Conservation (phyloP, 164 flowering plant genomes). For the Cinnamomum chago region DNA sequence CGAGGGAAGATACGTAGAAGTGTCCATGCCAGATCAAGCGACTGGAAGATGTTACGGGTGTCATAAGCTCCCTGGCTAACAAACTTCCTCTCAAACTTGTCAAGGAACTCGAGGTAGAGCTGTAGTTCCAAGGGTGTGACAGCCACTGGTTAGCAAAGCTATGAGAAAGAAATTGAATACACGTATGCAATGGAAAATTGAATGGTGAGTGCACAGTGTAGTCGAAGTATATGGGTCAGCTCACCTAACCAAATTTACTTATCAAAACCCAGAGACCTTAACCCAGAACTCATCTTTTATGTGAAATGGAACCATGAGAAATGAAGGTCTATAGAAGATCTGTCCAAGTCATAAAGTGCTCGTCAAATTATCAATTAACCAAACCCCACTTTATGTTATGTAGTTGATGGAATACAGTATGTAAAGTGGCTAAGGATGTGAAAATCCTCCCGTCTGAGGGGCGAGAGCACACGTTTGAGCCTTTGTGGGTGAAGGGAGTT, state of each 20-base stretch:
- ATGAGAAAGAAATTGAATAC: not conserved
- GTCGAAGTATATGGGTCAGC: not conserved
- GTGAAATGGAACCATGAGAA: not conserved
- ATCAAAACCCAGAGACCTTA: not conserved
- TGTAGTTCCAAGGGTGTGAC: slow-evolving; percentile 36
- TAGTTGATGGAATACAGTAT: no score
- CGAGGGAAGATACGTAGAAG: slow-evolving; percentile 94
- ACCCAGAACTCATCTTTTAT: not conserved
- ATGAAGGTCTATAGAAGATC: not conserved
- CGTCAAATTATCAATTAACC: no score
- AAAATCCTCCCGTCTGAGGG: no score
- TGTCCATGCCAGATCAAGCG: slow-evolving; percentile 97
- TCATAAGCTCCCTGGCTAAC: slow-evolving; percentile 95
- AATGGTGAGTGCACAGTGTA: not conserved
- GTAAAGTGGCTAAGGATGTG: no score
- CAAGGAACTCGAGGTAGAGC: slow-evolving; percentile 92
- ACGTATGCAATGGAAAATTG: not conserved
- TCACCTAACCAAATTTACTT: not conserved
- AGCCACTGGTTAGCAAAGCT: not conserved
- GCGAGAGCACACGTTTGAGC: no score
- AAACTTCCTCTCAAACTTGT: slow-evolving; percentile 92
- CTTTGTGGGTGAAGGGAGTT: no score
- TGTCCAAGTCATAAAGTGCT: no score
- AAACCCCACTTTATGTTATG: no score
- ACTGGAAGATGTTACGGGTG: slow-evolving; percentile 90